Conservation (phyloP, 2,329 filamentous ascomycete species). For the Pseudogymnoascus sp. region DNA sequence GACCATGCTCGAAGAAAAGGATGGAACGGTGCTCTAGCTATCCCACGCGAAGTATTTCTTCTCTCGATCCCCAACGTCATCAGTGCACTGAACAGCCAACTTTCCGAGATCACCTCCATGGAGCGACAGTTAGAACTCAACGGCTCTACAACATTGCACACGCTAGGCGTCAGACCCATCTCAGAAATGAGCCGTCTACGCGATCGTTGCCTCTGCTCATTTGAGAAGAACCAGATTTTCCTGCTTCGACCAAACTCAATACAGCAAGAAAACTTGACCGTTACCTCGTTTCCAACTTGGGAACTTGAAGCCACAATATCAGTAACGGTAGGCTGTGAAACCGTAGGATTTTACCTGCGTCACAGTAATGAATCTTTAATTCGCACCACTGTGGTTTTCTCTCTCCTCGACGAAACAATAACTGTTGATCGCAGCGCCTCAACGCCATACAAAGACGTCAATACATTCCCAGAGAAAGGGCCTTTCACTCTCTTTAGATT, state of each 20-base stretch:
- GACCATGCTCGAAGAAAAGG: slow-evolving; percentile 1
- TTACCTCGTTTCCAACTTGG: neutral
- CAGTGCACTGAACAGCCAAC: neutral
- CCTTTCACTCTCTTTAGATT: neutral
- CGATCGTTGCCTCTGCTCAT: neutral
- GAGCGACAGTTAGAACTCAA: neutral
- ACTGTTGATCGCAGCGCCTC: slow-evolving; percentile 13
- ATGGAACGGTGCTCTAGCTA: slow-evolving; percentile 13
- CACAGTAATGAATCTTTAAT: neutral
- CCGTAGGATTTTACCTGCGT: neutral
- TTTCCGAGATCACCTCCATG: neutral
- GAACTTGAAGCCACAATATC: neutral
- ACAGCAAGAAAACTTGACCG: neutral
- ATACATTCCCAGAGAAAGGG: neutral
- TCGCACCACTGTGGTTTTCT: neutral
- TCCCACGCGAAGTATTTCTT: slow-evolving; percentile 7
- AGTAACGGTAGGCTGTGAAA: neutral
- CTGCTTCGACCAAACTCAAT: neutral
- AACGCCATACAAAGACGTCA: neutral
- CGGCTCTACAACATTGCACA: neutral
- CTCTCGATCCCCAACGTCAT: neutral
- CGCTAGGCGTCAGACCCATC: slow-evolving; percentile 18
- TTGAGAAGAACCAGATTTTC: neutral
- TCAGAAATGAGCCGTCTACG: slow-evolving; percentile 15
- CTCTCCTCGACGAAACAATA: neutral